Evolutionary conservation across 2,329 filamentous ascomycete genomes (phyloP), one percentile per base, ranked within the genome.

Genomic region (Zymoseptoria tritici): DNA sequence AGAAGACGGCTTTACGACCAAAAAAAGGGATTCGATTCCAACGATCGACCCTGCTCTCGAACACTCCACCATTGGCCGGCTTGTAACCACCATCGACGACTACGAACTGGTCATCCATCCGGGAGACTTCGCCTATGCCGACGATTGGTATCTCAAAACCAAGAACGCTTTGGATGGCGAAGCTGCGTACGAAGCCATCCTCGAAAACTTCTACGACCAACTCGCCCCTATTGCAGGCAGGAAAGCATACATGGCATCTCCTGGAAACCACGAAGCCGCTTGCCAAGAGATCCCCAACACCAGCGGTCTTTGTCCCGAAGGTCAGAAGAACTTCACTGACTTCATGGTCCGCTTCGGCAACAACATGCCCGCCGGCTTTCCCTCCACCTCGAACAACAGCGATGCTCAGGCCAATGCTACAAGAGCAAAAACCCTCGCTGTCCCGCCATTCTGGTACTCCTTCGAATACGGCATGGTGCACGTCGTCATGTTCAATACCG

Each of bases 301-400:
- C 9, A 70, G 69, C 5, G 65, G 66, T 6, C 64, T 78, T 1
- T 83, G 81, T 64, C 77, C 78, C 0, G 71, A 74, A 1, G 83
- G 83, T 5, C 83, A 85, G 67, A 79, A 75, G 64, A 85, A 85
- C 71, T 85, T 85, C 68, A 85, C 82, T 3, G 83, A 83, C 61
- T 85, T 82, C 70, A 77, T 80, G 75, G 79, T 78, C 62, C 79
- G 82, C 26, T 85, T 82, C 66, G 78, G 79, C 11, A 66, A 73
- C 11, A 81, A 78, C 19, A 81, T 83, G 79, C 80, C 82, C 0
- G 76, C 72, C 0, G 71, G 79, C 0, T 84, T 83, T 64, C 51
- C 73, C 0, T 84, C 82, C 0, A 77, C 75, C 0, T 84, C 81
- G 0, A 57, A 70, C 9, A 73, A 77, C 67, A 67, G 63, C 2